Evolutionary conservation across 371 early-diverging fungal genomes (phyloP).

Genomic region (Actinomortierella wolfii): DNA sequence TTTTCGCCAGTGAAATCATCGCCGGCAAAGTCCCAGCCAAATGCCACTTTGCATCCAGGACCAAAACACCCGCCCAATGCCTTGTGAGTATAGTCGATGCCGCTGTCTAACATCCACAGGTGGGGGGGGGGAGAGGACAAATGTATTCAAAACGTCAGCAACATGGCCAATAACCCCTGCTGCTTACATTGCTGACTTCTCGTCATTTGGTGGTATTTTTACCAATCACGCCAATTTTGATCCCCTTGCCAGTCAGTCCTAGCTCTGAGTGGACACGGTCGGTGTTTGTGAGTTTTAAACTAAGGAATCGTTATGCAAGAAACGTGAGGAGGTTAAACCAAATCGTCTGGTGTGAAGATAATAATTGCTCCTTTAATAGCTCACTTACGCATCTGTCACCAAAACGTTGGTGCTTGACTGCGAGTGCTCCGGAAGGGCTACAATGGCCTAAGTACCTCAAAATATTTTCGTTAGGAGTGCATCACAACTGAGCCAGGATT

Average conservation of each 20-base stretch:
- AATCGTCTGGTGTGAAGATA: neutral
- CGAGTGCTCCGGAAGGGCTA: conserved; percentile 19
- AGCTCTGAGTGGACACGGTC: conserved; percentile 22
- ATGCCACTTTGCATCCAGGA: conserved; percentile 52
- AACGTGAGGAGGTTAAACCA: neutral
- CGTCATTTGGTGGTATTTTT: conserved; percentile 5
- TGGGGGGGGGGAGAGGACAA: no score
- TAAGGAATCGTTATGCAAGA: neutral
- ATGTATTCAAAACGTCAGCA: no score
- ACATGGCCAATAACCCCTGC: no score
- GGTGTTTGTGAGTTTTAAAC: conserved; percentile 45
- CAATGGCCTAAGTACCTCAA: conserved; percentile 17
- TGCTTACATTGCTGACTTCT: conserved; percentile 2
- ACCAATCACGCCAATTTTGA: conserved; percentile 70
- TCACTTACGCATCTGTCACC: conserved; percentile 33
- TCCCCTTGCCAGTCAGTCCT: conserved; percentile 53
- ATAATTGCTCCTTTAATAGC: neutral
- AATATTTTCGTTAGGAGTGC: neutral
- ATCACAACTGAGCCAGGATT: no score
- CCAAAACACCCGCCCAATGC: conserved; percentile 67
- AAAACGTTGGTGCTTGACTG: conserved; percentile 12
- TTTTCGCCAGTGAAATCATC: conserved; percentile 49
- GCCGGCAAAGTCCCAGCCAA: conserved; percentile 63
- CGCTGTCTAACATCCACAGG: conserved; percentile 38
- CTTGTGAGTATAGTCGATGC: conserved; percentile 68